Percentiles rank a stretch among this genome's conserved stretches.
These are phyloP conservation scores for Citrus australasica DNA, from an alignment of 345 rosid species.

Conservation along the genomic window DNA sequence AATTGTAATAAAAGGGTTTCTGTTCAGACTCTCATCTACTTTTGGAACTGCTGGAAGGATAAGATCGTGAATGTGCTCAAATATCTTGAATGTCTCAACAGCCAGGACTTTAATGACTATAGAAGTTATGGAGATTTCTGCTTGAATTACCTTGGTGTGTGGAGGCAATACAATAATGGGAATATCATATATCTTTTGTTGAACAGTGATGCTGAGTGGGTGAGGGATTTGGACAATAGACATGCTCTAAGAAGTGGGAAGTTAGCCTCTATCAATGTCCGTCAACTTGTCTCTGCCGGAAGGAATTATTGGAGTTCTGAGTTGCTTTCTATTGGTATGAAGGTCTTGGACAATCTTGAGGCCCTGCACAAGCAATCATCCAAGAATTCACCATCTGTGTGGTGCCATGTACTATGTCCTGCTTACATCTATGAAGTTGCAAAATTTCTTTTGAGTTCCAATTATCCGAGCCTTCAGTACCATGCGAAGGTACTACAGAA, in stretches of 20 bases:
- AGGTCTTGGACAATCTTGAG: conserved; percentile 31
- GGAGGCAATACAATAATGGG: conserved; percentile 15
- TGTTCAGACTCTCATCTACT: conserved; percentile 33
- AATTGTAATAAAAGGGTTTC: conserved; percentile 14
- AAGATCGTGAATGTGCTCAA: conserved; percentile 22
- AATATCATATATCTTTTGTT: conserved; percentile 24
- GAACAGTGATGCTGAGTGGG: conserved; percentile 36
- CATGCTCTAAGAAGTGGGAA: conserved; percentile 17
- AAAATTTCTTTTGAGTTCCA: conserved; percentile 24
- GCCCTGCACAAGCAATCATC: conserved; percentile 3
- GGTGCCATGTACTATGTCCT: conserved; percentile 22
- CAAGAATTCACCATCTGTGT: conserved; percentile 20
- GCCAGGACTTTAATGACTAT: not conserved
- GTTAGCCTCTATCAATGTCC: conserved; percentile 10
- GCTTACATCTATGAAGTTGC: conserved; percentile 28
- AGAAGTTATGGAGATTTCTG: conserved; percentile 33
- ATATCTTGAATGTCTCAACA: conserved; percentile 14
- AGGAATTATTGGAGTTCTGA: conserved; percentile 34
- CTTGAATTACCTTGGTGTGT: conserved; percentile 45
- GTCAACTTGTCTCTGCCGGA: conserved; percentile 11
- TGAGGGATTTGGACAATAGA: conserved; percentile 13
- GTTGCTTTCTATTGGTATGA: conserved; percentile 34
- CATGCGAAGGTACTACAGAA: not conserved
- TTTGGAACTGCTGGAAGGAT: conserved; percentile 49
- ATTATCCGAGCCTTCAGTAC: not conserved